Base-by-base conservation (phyloP, 306 rosid genomes). In the Gynostemma pentaphyllum region DNA sequence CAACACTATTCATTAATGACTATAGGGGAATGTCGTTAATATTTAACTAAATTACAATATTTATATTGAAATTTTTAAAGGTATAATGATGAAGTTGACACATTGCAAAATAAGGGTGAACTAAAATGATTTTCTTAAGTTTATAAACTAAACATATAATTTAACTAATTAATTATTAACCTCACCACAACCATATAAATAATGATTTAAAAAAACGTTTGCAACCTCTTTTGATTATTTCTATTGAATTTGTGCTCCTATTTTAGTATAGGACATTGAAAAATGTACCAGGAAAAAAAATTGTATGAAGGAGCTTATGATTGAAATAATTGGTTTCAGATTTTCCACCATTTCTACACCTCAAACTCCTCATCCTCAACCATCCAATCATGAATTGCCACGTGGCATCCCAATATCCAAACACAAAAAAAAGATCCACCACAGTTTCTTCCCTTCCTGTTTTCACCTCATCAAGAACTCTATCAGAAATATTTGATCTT, bases 321-420 rank as follows among this genome's bases (percentile, higher is more conserved):
- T 54, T 8, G 24, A 29, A 32, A 27, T 13, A 15, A 29, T 29
- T 54, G 40, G 14, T 29, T 29, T 28, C 24, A 29, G 23, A 29
- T 22, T 54, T 54, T 29, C 69, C 68, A 83, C 57, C 40, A 82
- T 89, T 53, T 76, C 90, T 78, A 69, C 83, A 80, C 89, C 96
- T 75, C 75, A 56, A 77, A 85, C 70, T 77, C 82, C 94, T 84
- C 77, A 92, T 88, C 98, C 74, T 72, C 70, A 72, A 79, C 56
- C 36, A 73, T 67, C 95, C 96, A 92, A 59, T 67, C 73, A 18
- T 39, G 28, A 71, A 6, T 24, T 74, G 90, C 89, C 98, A 84
- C 50, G 79, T 88, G 96, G 72, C 82, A 62, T 51, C 10, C 9
- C 66, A 77, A 81, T 85, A 83, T 85, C 95, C 95, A 77, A 64